Conservation (phyloP, 169 alveolate genomes). For the Cyclospora cayetanensis region DNA sequence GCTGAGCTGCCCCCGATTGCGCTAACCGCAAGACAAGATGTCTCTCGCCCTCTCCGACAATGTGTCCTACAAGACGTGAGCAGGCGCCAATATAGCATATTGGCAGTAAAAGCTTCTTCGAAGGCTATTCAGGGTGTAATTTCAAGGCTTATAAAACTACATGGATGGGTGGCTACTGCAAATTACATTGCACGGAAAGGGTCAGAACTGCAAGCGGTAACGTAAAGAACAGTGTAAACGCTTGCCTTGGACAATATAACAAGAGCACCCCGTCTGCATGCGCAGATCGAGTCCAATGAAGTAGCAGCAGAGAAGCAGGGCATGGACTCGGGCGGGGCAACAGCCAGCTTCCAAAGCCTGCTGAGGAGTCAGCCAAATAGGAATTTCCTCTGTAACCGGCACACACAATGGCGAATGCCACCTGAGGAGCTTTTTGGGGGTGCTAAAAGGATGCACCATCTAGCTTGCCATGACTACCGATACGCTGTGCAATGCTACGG, state of each 20-base stretch:
- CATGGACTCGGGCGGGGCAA: slow-evolving; percentile 25
- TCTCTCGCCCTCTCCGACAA: slow-evolving; percentile 15
- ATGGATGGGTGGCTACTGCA: background rate
- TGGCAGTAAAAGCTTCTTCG: background rate
- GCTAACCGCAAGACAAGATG: slow-evolving; percentile 59
- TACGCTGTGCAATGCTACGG: too few species aligned
- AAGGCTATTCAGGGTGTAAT: background rate
- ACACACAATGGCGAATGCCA: too few species aligned
- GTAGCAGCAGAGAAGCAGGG: slow-evolving; percentile 64
- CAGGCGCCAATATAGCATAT: background rate
- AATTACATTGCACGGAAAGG: background rate
- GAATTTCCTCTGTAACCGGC: slow-evolving; percentile 13
- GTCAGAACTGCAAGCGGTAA: background rate
- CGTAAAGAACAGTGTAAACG: background rate
- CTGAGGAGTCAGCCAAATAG: slow-evolving; percentile 51
- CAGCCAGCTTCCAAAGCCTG: slow-evolving; percentile 58
- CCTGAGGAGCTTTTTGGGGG: too few species aligned
- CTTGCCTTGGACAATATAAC: slow-evolving; percentile 40
- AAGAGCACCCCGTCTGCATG: slow-evolving; percentile 51
- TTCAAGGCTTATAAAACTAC: background rate
- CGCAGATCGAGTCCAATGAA: slow-evolving; percentile 47
- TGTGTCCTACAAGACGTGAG: background rate
- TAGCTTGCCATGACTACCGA: too few species aligned
- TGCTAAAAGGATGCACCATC: too few species aligned
- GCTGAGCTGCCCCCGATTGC: slow-evolving; percentile 32